Percentiles rank a stretch among this genome's conserved stretches.
phyloP scores from a whole-genome alignment of 2,329 filamentous ascomycete species.

The Penicillium sp. region DNA sequence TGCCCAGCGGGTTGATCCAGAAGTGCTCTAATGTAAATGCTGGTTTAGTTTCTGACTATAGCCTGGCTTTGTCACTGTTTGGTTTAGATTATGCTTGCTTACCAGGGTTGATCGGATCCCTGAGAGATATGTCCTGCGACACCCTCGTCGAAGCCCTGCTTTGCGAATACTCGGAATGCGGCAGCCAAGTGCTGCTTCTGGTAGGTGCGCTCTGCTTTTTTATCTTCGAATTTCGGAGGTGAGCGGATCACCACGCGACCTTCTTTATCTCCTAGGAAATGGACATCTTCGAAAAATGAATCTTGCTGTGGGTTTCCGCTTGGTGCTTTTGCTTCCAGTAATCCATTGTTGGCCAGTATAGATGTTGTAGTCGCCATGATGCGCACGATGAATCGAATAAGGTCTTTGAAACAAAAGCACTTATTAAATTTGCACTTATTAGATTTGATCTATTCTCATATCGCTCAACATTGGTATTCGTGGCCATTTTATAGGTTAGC shows the following conservation, averaged over 20 bases:
- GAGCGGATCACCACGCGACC: background rate
- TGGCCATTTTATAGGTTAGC: background rate
- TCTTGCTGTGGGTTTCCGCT: background rate
- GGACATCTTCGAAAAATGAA: background rate
- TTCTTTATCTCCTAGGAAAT: background rate
- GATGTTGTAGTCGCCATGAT: background rate
- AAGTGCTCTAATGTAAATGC: too few species aligned
- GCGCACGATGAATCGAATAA: background rate
- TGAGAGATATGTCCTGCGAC: conserved; percentile 68
- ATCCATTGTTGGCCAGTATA: background rate
- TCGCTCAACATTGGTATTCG: background rate
- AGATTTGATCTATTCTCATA: background rate
- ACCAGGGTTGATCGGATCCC: conserved; percentile 52
- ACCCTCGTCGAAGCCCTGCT: conserved; percentile 66
- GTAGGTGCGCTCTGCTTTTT: conserved; percentile 56
- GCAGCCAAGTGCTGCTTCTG: conserved; percentile 60
- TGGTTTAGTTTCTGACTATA: too few species aligned
- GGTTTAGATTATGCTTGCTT: background rate
- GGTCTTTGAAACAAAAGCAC: background rate
- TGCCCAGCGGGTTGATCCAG: conserved; percentile 63
- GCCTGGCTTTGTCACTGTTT: too few species aligned
- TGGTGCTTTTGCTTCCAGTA: background rate
- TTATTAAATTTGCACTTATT: too few species aligned
- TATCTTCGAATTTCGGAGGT: background rate
- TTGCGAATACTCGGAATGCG: conserved; percentile 66